Evolutionary conservation across 257 asterid genomes (phyloP), one percentile per base, ranked within the genome.

Genomic region (Cordia subcordata): DNA sequence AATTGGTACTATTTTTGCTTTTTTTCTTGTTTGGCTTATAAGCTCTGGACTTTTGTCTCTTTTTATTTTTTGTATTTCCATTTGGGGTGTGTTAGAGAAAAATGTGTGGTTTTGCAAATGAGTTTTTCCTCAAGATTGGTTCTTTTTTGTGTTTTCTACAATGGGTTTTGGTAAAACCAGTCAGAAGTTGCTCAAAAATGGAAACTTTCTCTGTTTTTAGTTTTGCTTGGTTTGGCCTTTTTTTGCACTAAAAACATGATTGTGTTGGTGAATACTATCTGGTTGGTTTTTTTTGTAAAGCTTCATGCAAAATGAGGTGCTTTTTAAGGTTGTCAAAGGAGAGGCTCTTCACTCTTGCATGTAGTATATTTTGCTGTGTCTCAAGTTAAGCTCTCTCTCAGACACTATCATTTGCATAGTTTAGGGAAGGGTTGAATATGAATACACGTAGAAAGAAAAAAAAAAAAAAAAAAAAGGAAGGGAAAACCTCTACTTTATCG

Each of bases 1-100:
- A 82, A 55, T 58, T 89, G 97, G 97, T 85, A 85, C 50, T 33
- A 45, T 46, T 59, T 15, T 8, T 17, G 6, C 35, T 27, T 1
- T 27, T 27, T 27, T 27, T 3, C 35, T 27, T 27, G 35, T 27
- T 27, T 27, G 35, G 4, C 35, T 27, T n/a, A 39, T 5, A 39
- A 39, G 44, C 44, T 39, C 12, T 12, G 12, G 8, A 8, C 12
- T 39, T 39, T 39, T 39, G 9, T 39, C 44, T 39, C 44, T 39
- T 12, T 39, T 39, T 39, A 39, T 39, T 5, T 39, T 5, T 39
- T 5, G 8, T 70, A 61, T 8, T 17, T 39, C 10, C 15, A 40
- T 39, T 17, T 61, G 68, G n/a, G 65, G 71, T 18, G 49, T 53
- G 37, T 45, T 21, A 23, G 17, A 23, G 18, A 20, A 53, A n/a